These are phyloP conservation scores for Tricholoma sp. DNA, from an alignment of 768 basidiomycete species.

Conservation along the genomic window DNA sequence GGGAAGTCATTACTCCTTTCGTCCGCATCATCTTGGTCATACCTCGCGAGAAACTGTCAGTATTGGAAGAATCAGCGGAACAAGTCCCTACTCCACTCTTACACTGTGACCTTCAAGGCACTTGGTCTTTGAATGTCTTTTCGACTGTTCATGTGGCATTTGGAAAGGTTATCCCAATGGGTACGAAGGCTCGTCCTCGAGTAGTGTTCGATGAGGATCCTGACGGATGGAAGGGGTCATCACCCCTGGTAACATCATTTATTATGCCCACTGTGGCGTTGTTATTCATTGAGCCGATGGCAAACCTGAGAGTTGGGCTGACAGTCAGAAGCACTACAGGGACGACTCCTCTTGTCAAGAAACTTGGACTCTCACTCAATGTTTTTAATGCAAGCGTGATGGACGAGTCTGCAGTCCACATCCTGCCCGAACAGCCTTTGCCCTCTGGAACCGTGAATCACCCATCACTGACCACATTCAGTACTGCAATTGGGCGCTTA, in stretches of 20 bases:
- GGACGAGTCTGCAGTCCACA: slow-evolving; percentile 23
- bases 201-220: slow-evolving; percentile 20
- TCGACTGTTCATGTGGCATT: slow-evolving; percentile 19
- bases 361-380: slow-evolving; percentile 20
- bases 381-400: slow-evolving; percentile 23
- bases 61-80: slow-evolving; percentile 14
- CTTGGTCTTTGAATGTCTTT: slow-evolving; percentile 19
- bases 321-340: slow-evolving; percentile 18
- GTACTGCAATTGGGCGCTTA: slow-evolving; percentile 14
- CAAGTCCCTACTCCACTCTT: slow-evolving; percentile 22
- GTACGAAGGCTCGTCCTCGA: slow-evolving; percentile 10
- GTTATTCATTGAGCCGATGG: slow-evolving; percentile 10
- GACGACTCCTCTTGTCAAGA: slow-evolving; percentile 11
- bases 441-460: background rate
- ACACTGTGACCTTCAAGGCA: slow-evolving; percentile 18
- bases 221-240: slow-evolving; percentile 17
- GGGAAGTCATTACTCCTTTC: slow-evolving; percentile 23
- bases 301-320: slow-evolving; percentile 12
- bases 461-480: background rate
- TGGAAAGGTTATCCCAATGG: slow-evolving; percentile 13
- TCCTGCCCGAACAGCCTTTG: slow-evolving; percentile 16
- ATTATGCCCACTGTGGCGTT: slow-evolving; percentile 23
- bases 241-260: slow-evolving; percentile 22
- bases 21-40: slow-evolving; percentile 26
- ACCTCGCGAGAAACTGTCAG: slow-evolving; percentile 21